Percentiles rank a stretch among this genome's conserved stretches.
These are phyloP conservation scores for Phylloporus sp. DNA, from an alignment of 768 basidiomycete genomes.

Conservation along the genomic window DNA sequence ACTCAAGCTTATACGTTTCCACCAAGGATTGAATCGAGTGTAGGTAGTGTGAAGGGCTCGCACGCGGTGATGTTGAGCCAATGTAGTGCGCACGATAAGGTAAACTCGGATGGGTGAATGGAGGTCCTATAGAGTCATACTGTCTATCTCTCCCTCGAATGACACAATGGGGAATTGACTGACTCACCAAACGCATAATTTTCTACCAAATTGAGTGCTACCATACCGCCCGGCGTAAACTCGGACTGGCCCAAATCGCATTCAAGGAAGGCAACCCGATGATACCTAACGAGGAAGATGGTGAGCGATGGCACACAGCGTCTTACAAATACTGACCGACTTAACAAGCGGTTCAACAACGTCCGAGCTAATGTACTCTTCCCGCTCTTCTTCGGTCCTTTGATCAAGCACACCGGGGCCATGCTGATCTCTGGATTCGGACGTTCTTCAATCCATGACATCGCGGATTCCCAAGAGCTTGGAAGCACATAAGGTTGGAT, in stretches of 20 bases:
- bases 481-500: conserved; percentile 34
- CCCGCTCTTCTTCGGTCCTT: conserved; percentile 82
- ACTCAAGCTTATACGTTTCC: conserved; percentile 63
- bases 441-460: conserved; percentile 12
- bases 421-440: conserved; percentile 12
- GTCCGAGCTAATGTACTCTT: conserved; percentile 87
- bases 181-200: conserved; percentile 63
- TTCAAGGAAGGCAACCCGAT: conserved; percentile 85
- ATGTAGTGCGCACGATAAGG: conserved; percentile 78
- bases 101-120: conserved; percentile 77
- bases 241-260: conserved; percentile 94
- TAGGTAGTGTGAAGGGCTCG: conserved; percentile 75
- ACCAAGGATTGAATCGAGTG: conserved; percentile 62
- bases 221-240: conserved; percentile 83
- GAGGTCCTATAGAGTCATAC: conserved; percentile 53
- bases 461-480: conserved; percentile 33
- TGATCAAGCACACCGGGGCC: conserved; percentile 57
- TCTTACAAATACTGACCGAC: conserved; percentile 37
- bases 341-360: conserved; percentile 64
- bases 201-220: conserved; percentile 72
- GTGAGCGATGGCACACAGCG: not conserved
- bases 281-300: conserved; percentile 45
- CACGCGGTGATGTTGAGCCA: conserved; percentile 73
- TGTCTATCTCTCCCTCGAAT: not conserved
- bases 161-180: not conserved